phyloP scores from a whole-genome alignment of 352 stramenopile genomes.

The Phytophthora fragariae region DNA sequence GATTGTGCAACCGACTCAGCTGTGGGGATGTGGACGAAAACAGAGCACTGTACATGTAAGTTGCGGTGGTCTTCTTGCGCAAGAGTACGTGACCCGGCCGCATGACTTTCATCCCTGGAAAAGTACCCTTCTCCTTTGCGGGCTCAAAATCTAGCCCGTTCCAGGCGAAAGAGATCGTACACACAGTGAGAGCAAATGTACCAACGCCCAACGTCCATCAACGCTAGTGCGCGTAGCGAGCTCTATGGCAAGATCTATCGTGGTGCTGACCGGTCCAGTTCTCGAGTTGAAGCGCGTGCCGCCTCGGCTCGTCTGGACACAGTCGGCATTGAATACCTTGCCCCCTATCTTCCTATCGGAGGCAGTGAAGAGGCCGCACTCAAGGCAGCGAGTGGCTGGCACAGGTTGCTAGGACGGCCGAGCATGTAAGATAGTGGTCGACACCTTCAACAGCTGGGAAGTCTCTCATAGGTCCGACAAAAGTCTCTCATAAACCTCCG shows the following conservation, averaged over 20 bases:
- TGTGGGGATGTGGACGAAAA: background rate
- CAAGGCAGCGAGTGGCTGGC: conserved; percentile 20
- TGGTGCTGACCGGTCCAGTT: background rate
- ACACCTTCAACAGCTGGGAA: conserved; percentile 30
- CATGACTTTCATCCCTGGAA: no score
- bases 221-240: background rate
- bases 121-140: background rate
- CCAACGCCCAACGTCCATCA: background rate
- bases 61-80: background rate
- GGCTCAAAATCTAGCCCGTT: background rate
- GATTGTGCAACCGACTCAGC: background rate
- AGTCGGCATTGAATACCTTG: background rate
- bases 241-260: background rate
- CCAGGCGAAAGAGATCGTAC: background rate
- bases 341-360: conserved; percentile 4
- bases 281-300: background rate
- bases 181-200: background rate
- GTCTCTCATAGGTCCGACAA: conserved; percentile 26
- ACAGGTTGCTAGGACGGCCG: conserved; percentile 7
- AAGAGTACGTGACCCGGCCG: background rate
- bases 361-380: conserved; percentile 3
- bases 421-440: conserved; percentile 13
- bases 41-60: background rate
- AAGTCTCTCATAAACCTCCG: conserved; percentile 16
- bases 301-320: background rate